These are phyloP conservation scores for Eimeria necatrix DNA, from an alignment of 169 alveolate genomes.

Conservation along the genomic window DNA sequence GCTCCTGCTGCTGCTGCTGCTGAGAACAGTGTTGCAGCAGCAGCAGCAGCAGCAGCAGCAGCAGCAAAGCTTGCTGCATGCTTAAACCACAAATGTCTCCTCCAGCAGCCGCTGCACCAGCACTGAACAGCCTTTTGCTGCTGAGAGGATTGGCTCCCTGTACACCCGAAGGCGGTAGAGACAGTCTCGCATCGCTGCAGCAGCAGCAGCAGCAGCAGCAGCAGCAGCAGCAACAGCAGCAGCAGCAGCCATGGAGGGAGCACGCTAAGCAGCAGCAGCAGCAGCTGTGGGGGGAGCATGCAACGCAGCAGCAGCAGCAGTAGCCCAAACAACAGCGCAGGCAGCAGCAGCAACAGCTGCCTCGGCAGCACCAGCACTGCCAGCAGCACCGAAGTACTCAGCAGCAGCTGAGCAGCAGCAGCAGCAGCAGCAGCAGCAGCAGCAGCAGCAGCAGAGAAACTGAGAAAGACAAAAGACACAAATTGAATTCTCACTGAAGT, in stretches of 20 bases:
- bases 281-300: too few relatives aligned
- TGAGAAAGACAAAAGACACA: background rate
- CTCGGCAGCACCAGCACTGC: too few relatives aligned
- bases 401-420: background rate
- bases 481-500: background rate
- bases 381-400: too few relatives aligned
- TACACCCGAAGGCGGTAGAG: constrained; percentile 22
- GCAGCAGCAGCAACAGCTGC: too few relatives aligned
- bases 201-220: background rate
- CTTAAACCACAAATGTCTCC: background rate
- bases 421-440: background rate
- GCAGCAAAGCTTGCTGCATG: background rate
- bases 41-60: constrained; percentile 31
- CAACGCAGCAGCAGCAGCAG: background rate
- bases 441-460: background rate
- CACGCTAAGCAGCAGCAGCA: too few relatives aligned
- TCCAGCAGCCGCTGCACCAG: constrained; percentile 22
- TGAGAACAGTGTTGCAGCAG: too few relatives aligned
- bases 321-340: too few relatives aligned
- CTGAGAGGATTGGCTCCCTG: background rate
- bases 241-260: background rate
- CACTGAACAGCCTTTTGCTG: background rate
- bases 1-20: background rate
- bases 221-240: background rate
- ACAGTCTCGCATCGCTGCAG: constrained; percentile 28